Conservation (phyloP, 768 basidiomycete genomes). For the Obba rivulosa region DNA sequence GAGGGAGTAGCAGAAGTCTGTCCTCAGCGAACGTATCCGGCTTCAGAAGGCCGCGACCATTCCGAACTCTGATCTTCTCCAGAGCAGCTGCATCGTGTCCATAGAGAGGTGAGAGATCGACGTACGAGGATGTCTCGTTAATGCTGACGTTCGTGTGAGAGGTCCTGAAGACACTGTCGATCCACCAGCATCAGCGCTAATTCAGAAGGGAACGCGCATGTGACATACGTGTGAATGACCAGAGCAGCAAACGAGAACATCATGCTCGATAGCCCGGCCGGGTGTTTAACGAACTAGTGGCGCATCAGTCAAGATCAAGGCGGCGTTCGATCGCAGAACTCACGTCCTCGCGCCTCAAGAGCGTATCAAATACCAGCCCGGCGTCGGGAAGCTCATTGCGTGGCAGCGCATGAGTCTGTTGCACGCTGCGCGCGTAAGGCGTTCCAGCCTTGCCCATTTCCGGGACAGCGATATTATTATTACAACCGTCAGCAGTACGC, state of each 20-base stretch:
- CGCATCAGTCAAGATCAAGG: background rate
- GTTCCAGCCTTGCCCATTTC: conserved; percentile 73
- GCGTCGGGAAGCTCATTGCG: conserved; percentile 70
- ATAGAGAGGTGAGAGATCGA: conserved; percentile 81
- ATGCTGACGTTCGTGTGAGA: conserved; percentile 58
- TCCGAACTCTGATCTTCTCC: conserved; percentile 46
- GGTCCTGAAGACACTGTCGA: conserved; percentile 73
- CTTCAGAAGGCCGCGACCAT: conserved; percentile 61
- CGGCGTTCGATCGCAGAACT: conserved; percentile 2
- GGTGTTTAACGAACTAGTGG: conserved; percentile 67
- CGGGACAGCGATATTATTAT: conserved; percentile 68
- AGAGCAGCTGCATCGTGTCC: conserved; percentile 63
- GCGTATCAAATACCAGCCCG: conserved; percentile 74
- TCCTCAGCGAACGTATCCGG: conserved; percentile 80
- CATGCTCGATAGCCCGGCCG: conserved; percentile 69
- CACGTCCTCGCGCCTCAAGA: conserved; percentile 69
- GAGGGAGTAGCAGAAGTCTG: conserved; percentile 72
- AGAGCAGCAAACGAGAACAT: conserved; percentile 83
- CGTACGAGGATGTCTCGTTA: conserved; percentile 84
- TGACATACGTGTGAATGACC: conserved; percentile 65
- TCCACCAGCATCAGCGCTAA: background rate
- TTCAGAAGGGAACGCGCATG: background rate
- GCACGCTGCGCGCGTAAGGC: conserved; percentile 81
- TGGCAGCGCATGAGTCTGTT: conserved; percentile 61
- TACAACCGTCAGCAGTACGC: conserved; percentile 71